These are phyloP conservation scores for Anacardium occidentale DNA, from an alignment of 345 rosid genomes.

Conservation along the genomic window DNA sequence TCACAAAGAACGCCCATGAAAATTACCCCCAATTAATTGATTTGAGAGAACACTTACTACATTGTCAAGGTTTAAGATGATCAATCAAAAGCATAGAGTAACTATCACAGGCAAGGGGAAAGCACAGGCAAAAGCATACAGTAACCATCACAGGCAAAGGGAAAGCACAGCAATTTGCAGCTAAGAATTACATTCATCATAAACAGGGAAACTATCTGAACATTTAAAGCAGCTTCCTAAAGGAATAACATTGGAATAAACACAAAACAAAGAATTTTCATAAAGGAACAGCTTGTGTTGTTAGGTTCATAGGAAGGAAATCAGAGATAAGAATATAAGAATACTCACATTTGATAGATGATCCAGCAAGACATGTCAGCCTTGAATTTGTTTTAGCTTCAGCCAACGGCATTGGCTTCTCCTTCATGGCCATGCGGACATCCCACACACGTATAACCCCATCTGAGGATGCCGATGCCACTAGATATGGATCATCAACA, in stretches of 20 bases:
- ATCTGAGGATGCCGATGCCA: slow-evolving; percentile 89
- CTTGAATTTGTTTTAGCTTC: slow-evolving; percentile 83
- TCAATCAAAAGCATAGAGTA: not conserved
- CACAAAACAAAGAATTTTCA: not conserved
- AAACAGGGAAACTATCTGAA: not conserved
- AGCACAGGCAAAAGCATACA: not conserved
- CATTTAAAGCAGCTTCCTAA: not conserved
- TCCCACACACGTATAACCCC: slow-evolving; percentile 96
- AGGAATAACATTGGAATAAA: not conserved
- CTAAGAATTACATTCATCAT: not conserved
- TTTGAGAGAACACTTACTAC: not conserved
- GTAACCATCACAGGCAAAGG: no score
- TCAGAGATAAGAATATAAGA: slow-evolving; percentile 2
- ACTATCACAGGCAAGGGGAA: not conserved
- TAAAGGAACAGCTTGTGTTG: no score
- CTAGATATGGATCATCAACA: slow-evolving; percentile 60
- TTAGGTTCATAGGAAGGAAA: not conserved
- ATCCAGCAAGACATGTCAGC: slow-evolving; percentile 90
- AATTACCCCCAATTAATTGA: not conserved
- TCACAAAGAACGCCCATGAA: not conserved
- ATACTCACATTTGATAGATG: slow-evolving; percentile 64
- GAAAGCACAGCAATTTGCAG: not conserved
- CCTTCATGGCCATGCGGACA: slow-evolving; percentile 63
- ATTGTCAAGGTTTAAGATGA: not conserved
- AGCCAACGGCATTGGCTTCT: slow-evolving; percentile 68